Percentiles rank a stretch among this genome's conserved stretches.
Evolutionary conservation across 768 basidiomycete species (phyloP).

Genomic region (Russula olivacea): DNA sequence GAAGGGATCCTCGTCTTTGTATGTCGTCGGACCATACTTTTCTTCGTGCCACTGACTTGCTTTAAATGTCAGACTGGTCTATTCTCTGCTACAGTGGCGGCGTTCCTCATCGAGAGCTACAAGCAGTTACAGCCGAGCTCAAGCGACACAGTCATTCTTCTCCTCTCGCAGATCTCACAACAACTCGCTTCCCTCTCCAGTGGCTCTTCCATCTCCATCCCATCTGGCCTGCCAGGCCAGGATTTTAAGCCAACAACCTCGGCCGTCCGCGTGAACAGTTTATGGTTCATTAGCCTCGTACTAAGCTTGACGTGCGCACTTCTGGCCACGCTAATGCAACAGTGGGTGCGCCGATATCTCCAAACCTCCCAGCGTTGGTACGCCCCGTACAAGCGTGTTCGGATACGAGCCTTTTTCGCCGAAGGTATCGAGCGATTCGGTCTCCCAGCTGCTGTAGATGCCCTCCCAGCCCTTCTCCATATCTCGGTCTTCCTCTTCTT

Average conservation of each 20-base stretch:
- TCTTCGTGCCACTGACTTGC: background rate
- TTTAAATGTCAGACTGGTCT: constrained; percentile 26
- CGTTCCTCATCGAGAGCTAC: constrained; percentile 27
- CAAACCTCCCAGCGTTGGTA: constrained; percentile 15
- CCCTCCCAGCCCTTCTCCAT: constrained; percentile 21
- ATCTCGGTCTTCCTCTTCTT: constrained; percentile 24
- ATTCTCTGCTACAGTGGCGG: constrained; percentile 28
- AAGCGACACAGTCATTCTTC: constrained; percentile 8
- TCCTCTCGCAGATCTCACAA: constrained; percentile 21
- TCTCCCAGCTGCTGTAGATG: constrained; percentile 21
- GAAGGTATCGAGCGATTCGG: constrained; percentile 22
- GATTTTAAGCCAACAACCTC: constrained; percentile 4
- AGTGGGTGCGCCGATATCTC: constrained; percentile 23
- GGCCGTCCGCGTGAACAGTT: constrained; percentile 18
- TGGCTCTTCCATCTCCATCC: constrained; percentile 8
- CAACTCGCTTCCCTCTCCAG: constrained; percentile 17
- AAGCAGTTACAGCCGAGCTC: constrained; percentile 22
- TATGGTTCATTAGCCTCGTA: constrained; percentile 23
- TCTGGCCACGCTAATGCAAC: constrained; percentile 23
- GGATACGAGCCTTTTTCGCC: constrained; percentile 23
- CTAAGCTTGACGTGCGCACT: constrained; percentile 23
- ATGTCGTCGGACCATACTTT: background rate
- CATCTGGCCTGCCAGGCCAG: background rate
- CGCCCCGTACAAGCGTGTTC: constrained; percentile 19
- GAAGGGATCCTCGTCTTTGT: constrained; percentile 26